A percentile compares a stretch with the other conserved stretches of the same genome.
Evolutionary conservation across 164 flowering plant genomes (phyloP).

Genomic region (Litsea cubeba): DNA sequence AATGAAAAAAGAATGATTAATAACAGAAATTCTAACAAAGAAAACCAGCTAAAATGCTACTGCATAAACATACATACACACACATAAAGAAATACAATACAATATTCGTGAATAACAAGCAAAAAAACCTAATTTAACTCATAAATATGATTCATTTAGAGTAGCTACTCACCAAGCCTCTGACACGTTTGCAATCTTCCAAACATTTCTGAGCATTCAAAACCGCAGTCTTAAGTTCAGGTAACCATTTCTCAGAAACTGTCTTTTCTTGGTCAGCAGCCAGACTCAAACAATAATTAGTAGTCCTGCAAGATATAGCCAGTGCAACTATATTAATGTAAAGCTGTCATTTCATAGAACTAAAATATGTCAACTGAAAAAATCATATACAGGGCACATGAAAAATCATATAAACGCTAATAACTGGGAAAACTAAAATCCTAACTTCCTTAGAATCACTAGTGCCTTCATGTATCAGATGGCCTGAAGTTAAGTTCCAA

Average conservation of each 20-base stretch:
- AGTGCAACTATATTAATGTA: conserved; percentile 1
- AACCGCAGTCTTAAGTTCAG: conserved; percentile 66
- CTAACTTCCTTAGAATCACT: not conserved
- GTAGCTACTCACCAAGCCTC: conserved; percentile 74
- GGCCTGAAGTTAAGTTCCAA: not conserved
- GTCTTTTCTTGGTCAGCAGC: conserved; percentile 87
- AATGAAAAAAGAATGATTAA: too few species aligned
- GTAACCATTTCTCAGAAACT: conserved; percentile 75
- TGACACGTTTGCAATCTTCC: conserved; percentile 81
- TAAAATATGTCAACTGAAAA: not conserved
- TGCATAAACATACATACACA: too few species aligned
- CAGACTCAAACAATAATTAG: conserved; percentile 68
- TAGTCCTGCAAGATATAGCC: conserved; percentile 56
- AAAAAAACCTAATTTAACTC: not conserved
- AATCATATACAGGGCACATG: not conserved
- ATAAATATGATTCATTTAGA: not conserved
- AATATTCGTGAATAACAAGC: too few species aligned
- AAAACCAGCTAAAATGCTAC: too few species aligned
- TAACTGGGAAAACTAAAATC: not conserved
- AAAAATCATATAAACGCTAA: not conserved
- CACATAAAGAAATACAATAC: too few species aligned
- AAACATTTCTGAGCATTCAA: conserved; percentile 68
- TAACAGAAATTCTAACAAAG: too few species aligned
- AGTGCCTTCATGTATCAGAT: not conserved
- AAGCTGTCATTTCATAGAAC: not conserved